These are phyloP conservation scores for Aspergillus asperescens DNA, from an alignment of 495 filamentous ascomycete genomes.

Conservation along the genomic window DNA sequence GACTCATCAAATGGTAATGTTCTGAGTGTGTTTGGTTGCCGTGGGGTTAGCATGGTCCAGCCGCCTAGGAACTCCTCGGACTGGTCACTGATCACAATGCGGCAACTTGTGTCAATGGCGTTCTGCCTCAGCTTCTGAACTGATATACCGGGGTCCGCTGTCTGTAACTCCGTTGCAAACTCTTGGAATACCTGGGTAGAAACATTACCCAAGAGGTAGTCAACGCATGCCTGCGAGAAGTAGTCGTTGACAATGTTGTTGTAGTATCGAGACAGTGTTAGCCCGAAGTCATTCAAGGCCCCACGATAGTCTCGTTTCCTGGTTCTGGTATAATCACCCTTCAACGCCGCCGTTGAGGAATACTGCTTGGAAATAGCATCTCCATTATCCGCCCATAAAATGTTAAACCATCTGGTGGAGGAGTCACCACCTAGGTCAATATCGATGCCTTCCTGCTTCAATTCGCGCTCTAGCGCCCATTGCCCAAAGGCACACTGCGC, in stretches of 20 bases:
- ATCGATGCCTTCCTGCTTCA: conserved; percentile 66
- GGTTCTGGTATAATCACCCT: conserved; percentile 92
- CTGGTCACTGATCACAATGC: conserved; percentile 78
- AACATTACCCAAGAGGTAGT: conserved; percentile 89
- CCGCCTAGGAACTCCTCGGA: conserved; percentile 77
- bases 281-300: conserved; percentile 83
- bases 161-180: conserved; percentile 84
- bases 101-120: conserved; percentile 79
- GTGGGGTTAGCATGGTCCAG: conserved; percentile 73
- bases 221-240: conserved; percentile 89
- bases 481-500: conserved; percentile 83
- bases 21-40: conserved; percentile 57
- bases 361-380: conserved; percentile 58
- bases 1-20: conserved; percentile 74
- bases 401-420: conserved; percentile 86
- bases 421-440: conserved; percentile 64
- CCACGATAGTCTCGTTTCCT: conserved; percentile 86
- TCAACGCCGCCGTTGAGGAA: conserved; percentile 86
- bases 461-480: conserved; percentile 67
- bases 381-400: conserved; percentile 92
- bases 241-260: conserved; percentile 92
- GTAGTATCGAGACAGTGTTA: conserved; percentile 65
- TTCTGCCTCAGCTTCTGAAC: conserved; percentile 76
- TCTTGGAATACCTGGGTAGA: conserved; percentile 78
- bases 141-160: conserved; percentile 79